Evolutionary conservation across 1,284 basidiomycete genomes (phyloP).

Genomic region (Hypsizygus ulmarius): DNA sequence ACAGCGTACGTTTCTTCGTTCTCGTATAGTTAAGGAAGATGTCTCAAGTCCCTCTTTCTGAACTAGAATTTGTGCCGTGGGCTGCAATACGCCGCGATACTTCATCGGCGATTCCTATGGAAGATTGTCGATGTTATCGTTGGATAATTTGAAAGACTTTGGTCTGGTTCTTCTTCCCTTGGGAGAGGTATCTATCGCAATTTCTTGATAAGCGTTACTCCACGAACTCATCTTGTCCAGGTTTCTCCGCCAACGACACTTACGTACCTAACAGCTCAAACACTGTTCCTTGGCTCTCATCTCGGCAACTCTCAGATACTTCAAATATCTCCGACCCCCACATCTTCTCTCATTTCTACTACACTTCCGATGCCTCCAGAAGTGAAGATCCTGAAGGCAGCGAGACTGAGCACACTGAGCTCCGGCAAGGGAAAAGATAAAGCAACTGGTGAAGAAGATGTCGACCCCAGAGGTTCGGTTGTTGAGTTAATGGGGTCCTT

Average conservation of each 20-base stretch:
- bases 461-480: slow-evolving; percentile 39
- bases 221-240: slow-evolving; percentile 37
- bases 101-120: slow-evolving; percentile 82
- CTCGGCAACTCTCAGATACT: slow-evolving; percentile 81
- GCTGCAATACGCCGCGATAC: slow-evolving; percentile 44
- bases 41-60: neutral
- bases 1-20: slow-evolving; percentile 46
- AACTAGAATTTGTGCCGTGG: slow-evolving; percentile 49
- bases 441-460: slow-evolving; percentile 31
- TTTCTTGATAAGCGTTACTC: neutral
- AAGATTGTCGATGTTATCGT: slow-evolving; percentile 61
- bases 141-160: slow-evolving; percentile 44
- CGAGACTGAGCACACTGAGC: slow-evolving; percentile 22
- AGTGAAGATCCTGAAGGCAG: slow-evolving; percentile 39
- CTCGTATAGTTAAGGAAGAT: neutral
- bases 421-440: slow-evolving; percentile 36
- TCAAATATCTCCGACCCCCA: slow-evolving; percentile 48
- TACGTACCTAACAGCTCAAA: slow-evolving; percentile 71
- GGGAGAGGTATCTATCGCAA: slow-evolving; percentile 59
- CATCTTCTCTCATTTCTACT: slow-evolving; percentile 38
- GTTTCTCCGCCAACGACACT: slow-evolving; percentile 74
- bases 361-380: slow-evolving; percentile 51
- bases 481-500: slow-evolving; percentile 49
- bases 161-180: slow-evolving; percentile 64
- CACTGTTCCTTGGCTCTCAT: slow-evolving; percentile 83